phyloP scores from a whole-genome alignment of 345 rosid genomes.

The Populus ilicifolia region DNA sequence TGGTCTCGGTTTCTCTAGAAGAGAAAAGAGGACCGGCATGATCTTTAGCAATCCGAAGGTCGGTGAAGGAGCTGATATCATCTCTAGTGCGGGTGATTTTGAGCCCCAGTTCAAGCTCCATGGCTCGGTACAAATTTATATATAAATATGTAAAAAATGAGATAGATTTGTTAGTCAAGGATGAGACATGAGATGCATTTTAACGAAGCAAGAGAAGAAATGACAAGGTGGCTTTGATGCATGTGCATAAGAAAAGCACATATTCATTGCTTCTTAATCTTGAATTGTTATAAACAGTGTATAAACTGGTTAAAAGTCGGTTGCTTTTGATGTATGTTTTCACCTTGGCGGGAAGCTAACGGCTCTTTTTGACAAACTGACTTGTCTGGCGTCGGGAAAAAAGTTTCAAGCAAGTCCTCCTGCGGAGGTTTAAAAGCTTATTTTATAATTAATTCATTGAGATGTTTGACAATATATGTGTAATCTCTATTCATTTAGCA shows the following conservation, averaged over 20 bases:
- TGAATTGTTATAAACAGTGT: neutral
- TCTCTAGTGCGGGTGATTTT: slow-evolving; percentile 68
- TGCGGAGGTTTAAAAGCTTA: no score
- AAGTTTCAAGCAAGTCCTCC: no score
- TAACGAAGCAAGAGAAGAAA: neutral
- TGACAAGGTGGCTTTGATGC: slow-evolving; percentile 5
- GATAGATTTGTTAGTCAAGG: neutral
- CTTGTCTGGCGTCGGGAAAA: no score
- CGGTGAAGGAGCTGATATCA: slow-evolving; percentile 45
- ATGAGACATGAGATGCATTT: neutral
- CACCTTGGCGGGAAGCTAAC: slow-evolving; percentile 20
- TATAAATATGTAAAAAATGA: neutral
- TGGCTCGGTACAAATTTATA: slow-evolving; percentile 1
- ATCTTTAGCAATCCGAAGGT: slow-evolving; percentile 49
- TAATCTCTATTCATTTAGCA: no score
- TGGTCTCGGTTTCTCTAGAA: slow-evolving; percentile 63
- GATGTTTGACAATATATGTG: no score
- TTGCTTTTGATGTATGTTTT: neutral
- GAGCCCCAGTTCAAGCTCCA: slow-evolving; percentile 84
- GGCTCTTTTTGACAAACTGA: neutral
- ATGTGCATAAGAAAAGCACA: slow-evolving; percentile 34
- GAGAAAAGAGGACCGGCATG: slow-evolving; percentile 52
- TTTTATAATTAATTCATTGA: no score
- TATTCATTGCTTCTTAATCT: slow-evolving; percentile 54
- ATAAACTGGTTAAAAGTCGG: slow-evolving; percentile 12